Conservation (phyloP, 2,329 filamentous ascomycete species). For the Hymenoscyphus occultus region DNA sequence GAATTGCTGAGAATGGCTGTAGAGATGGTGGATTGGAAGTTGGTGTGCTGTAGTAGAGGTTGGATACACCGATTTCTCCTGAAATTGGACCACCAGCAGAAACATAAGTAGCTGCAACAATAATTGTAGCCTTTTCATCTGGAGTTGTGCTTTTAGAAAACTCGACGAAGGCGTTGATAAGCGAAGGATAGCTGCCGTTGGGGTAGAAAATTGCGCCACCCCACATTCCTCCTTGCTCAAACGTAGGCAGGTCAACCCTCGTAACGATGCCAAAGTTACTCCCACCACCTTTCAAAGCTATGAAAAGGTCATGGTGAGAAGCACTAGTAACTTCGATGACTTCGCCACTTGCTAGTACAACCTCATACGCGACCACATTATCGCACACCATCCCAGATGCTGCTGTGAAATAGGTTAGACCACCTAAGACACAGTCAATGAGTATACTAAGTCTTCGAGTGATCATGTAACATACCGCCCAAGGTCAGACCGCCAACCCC, state of each 20-base stretch:
- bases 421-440: neutral
- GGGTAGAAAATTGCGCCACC: neutral
- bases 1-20: constrained; percentile 18
- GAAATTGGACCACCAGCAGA: neutral
- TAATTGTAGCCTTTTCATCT: neutral
- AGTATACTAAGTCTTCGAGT: neutral
- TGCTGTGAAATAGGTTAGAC: constrained; percentile 15
- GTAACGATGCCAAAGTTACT: constrained; percentile 19
- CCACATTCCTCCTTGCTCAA: constrained; percentile 5
- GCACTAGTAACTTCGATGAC: constrained; percentile 16
- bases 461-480: constrained; percentile 25
- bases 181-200: neutral
- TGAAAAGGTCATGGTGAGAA: constrained; percentile 14
- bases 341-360: constrained; percentile 26
- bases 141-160: neutral
- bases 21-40: neutral
- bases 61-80: neutral
- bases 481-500: constrained; percentile 40
- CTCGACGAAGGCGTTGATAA: constrained; percentile 8
- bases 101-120: neutral
- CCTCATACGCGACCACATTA: constrained; percentile 44
- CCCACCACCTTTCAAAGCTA: constrained; percentile 17
- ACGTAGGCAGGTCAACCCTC: constrained; percentile 2
- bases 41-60: constrained; percentile 1
- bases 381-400: constrained; percentile 47